Base-by-base conservation (phyloP, 305 asterid genomes). In the Rubia balearica region DNA sequence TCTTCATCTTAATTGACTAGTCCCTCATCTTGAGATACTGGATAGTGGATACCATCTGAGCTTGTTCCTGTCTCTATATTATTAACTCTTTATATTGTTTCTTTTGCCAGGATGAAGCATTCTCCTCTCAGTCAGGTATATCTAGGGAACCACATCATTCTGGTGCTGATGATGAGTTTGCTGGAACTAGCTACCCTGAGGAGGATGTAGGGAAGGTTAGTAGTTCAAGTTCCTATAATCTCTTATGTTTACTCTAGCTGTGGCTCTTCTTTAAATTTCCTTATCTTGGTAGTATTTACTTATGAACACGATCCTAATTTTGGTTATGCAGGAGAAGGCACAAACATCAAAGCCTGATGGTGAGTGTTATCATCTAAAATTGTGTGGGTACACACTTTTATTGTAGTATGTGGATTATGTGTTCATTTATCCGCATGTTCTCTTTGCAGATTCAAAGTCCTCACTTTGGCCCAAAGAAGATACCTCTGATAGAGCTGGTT, bases 341-440 rank as follows among this genome's bases (percentile, higher is more conserved):
- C 85, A 61, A 71, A 70, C 76, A 43, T 85, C 90, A 68, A 86
- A 89, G 77, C 73, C 83, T 72, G 92, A 83, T 70, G 94, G 97
- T 93, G 82, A 84, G 93, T 81, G 33, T 24, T 42, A 8, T 68
- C 75, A 70, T 71, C 43, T 11, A 49, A 71, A 51, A 59, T 67
- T 75, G 36, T 40, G 30, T 75, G 71, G 41, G 17, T 46, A 45
- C 48, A 46, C 46, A 11, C 11, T 19, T 72, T 19, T 61, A 3
- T 36, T 2, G 7, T 51, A 38, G 10, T 33, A 7, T 13, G 24
- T 24, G 38, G 55, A 3, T 11, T 21, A 45, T 30, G 51, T 16
- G 40, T 65, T 63, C 64, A 72, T 48, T 0, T 64, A 22, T 48
- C 22, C 11, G 27, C 17, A 21, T 19, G 19, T 43, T 13, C 21